Percentiles rank a stretch among this genome's conserved stretches.
phyloP scores from a whole-genome alignment of 371 early-diverging fungal species.

The Pancytospora philotis region DNA sequence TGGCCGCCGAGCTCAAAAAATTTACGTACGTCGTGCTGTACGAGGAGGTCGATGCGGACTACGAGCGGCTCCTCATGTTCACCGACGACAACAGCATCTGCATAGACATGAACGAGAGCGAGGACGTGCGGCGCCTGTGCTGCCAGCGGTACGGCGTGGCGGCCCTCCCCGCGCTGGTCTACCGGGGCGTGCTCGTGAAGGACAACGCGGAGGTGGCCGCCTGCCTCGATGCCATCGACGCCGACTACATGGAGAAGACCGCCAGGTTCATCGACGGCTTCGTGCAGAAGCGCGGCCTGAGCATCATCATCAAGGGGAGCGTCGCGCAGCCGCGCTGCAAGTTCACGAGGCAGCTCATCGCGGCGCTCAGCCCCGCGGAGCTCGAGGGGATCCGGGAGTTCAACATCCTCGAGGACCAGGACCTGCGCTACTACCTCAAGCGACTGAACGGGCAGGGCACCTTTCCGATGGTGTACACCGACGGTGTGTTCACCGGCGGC shows the following conservation, averaged over 20 bases:
- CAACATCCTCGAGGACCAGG: constrained; percentile 75
- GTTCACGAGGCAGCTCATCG: constrained; percentile 49
- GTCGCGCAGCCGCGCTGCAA: constrained; percentile 52
- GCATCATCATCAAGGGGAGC: constrained; percentile 78
- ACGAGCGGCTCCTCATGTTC: background rate
- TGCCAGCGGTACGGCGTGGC: background rate
- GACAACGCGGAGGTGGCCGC: background rate
- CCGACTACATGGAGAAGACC: constrained; percentile 17
- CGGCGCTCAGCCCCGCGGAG: constrained; percentile 19
- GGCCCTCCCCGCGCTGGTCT: background rate
- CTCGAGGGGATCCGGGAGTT: constrained; percentile 61
- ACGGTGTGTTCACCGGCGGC: constrained; percentile 88
- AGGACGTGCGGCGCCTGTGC: background rate
- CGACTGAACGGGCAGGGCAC: constrained; percentile 79
- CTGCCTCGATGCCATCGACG: background rate
- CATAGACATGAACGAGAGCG: background rate
- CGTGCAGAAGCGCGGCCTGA: constrained; percentile 63
- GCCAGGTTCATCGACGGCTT: constrained; percentile 30
- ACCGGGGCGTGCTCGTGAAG: background rate
- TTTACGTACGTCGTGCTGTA: background rate
- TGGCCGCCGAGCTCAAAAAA: background rate
- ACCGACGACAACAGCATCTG: background rate
- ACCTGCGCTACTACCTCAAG: constrained; percentile 64
- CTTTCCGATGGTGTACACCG: constrained; percentile 87
- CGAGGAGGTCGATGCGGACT: background rate